phyloP scores from a whole-genome alignment of 2,329 filamentous ascomycete species.

The Claviceps monticola region DNA sequence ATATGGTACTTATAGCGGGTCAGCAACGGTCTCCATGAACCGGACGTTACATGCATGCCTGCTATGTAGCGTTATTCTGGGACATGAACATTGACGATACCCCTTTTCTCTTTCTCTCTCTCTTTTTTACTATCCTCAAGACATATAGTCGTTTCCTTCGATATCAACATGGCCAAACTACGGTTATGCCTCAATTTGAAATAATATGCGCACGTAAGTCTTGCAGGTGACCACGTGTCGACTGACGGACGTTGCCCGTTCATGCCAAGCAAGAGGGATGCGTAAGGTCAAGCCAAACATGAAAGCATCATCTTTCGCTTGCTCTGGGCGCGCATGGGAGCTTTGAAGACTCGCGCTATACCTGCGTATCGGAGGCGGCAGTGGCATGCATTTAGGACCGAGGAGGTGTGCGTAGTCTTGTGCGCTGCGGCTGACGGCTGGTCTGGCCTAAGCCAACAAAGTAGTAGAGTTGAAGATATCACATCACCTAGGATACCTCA shows the following conservation, averaged over 20 bases:
- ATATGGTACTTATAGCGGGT: neutral
- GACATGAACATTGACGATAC: constrained; percentile 5
- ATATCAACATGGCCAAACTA: neutral
- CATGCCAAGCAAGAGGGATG: neutral
- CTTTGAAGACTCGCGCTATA: neutral
- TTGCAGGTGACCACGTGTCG: neutral
- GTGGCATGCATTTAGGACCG: neutral
- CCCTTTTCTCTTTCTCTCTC: neutral
- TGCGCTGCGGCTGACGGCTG: neutral
- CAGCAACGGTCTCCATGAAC: neutral
- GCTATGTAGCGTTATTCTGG: constrained; percentile 1
- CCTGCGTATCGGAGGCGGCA: neutral
- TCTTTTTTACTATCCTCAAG: neutral
- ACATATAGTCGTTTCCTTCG: neutral
- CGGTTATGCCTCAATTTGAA: neutral
- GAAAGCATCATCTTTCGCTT: neutral
- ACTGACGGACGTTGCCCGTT: neutral
- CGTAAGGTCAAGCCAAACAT: no score
- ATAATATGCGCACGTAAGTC: neutral
- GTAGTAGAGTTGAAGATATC: constrained; percentile 1
- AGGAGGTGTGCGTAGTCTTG: neutral
- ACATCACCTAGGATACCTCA: neutral
- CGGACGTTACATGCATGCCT: neutral
- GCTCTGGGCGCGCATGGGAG: neutral
- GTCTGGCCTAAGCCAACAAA: neutral